Base-by-base conservation (phyloP, 2,329 filamentous ascomycete species). In the Metarhizium brunneum region DNA sequence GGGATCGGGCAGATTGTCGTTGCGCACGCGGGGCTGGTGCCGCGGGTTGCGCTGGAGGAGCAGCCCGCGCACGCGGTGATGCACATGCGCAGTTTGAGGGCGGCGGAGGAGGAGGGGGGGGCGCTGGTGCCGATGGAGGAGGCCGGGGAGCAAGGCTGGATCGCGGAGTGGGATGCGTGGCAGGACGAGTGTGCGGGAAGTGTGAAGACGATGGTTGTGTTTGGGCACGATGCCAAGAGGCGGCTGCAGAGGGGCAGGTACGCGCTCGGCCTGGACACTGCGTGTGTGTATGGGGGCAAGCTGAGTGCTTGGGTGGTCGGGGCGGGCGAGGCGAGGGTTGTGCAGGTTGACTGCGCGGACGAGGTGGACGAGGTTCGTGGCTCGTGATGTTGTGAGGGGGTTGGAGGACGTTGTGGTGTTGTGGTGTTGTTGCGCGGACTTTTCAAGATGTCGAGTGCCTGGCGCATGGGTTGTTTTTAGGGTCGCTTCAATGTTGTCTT, bases 1-100 rank as follows among this genome's bases (percentile, higher is more conserved):
- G 43, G 18, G 8, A 6, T 4, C 63, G 51, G 16, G 49, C 52
- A 2, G 29, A 20, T 65, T 0, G 75, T 86, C 47, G 77, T 92
- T 2, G 90, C 90, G 2, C 92, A 96, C 71, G 92, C 82, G 0
- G 92, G 92, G 1, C 74, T 96, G 1, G 83, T 92, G 0, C 88
- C 91, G 0, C 85, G 81, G 1, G 70, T 94, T 0, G 69, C 81
- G 0, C 75, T 95, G 2, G 76, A 85, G 51, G 73, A 80, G 42
- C 92, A 84, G 60, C 77, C 95, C 66, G 85, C 89, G 0, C 83
- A 81, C 65, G 84, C 85, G 45, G 86, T 88, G 16, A 95, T 95
- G 89, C 92, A 88, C 64, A 92, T 96, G 88, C 83, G 90, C 48
- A 87, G 83, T 2, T 80, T 95, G 54, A 78, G 88, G 60, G 74